Evolutionary conservation across 257 asterid genomes (phyloP).

Genomic region (Penstemon newberryi): DNA sequence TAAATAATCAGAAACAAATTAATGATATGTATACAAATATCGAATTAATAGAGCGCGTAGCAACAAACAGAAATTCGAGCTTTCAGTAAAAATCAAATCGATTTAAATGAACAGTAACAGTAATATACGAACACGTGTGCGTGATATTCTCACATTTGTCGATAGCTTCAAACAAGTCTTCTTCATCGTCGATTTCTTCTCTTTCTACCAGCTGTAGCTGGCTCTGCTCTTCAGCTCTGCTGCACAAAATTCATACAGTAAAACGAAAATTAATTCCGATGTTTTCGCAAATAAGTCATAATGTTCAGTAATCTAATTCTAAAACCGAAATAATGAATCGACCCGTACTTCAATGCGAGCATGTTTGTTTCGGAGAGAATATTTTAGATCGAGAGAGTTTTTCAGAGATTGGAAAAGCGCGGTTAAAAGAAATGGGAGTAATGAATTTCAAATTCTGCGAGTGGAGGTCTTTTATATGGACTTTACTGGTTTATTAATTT

Average conservation of each 20-base stretch:
- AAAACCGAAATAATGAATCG: background rate
- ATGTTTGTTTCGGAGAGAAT: constrained; percentile 35
- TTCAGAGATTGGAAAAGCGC: constrained; percentile 34
- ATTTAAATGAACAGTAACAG: background rate
- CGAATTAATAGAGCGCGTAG: no score
- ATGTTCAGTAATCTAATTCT: background rate
- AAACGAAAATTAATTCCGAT: constrained; percentile 4
- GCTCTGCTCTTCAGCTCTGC: constrained; percentile 88
- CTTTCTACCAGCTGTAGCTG: constrained; percentile 88
- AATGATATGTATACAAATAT: background rate
- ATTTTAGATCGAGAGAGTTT: constrained; percentile 14
- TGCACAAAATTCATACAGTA: constrained; percentile 17
- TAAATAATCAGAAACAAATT: background rate
- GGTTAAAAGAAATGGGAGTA: constrained; percentile 29
- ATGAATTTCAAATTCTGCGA: constrained; percentile 34
- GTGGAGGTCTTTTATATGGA: constrained; percentile 31
- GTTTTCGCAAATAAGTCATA: background rate
- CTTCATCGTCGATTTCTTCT: constrained; percentile 91
- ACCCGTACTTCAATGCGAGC: constrained; percentile 75
- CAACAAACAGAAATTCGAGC: background rate
- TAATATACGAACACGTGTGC: background rate
- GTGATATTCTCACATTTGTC: constrained; percentile 56
- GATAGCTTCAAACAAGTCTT: constrained; percentile 93
- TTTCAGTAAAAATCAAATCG: constrained; percentile 1
- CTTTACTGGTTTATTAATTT: constrained; percentile 25